These are phyloP conservation scores for Colletotrichum sublineola DNA, from an alignment of 2,329 filamentous ascomycete species.

Conservation along the genomic window DNA sequence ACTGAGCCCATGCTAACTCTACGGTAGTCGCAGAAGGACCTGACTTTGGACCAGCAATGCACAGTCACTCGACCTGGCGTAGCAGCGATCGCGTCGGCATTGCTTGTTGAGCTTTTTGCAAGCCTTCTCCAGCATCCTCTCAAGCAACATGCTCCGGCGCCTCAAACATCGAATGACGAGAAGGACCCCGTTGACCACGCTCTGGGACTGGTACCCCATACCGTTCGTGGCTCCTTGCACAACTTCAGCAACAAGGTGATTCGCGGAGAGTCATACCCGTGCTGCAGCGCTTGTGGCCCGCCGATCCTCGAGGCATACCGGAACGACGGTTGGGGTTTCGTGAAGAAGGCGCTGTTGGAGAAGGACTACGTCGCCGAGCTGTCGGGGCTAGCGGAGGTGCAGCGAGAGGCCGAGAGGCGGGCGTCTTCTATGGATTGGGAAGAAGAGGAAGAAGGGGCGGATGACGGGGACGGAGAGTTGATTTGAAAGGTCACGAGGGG, in stretches of 20 bases:
- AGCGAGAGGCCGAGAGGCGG: conserved; percentile 67
- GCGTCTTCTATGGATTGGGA: conserved; percentile 71
- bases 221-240: conserved; percentile 82
- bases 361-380: conserved; percentile 84
- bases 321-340: conserved; percentile 79
- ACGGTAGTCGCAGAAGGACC: conserved; percentile 86
- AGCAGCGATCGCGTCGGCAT: conserved; percentile 90
- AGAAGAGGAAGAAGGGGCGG: conserved; percentile 65
- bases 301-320: conserved; percentile 78
- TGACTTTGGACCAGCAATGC: conserved; percentile 97
- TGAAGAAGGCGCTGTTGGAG: conserved; percentile 80
- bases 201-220: conserved; percentile 81
- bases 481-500: conserved; percentile 47
- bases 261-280: conserved; percentile 80
- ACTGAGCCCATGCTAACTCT: not conserved
- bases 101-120: conserved; percentile 90
- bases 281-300: conserved; percentile 84
- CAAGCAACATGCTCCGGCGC: conserved; percentile 72
- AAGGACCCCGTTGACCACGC: conserved; percentile 71
- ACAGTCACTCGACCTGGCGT: conserved; percentile 95
- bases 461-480: conserved; percentile 69
- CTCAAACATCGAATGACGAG: conserved; percentile 61
- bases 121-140: conserved; percentile 90
- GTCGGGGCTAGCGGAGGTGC: conserved; percentile 80
- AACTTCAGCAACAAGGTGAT: conserved; percentile 82